phyloP scores from a whole-genome alignment of 768 basidiomycete species.

The Nidularia pulvinata region DNA sequence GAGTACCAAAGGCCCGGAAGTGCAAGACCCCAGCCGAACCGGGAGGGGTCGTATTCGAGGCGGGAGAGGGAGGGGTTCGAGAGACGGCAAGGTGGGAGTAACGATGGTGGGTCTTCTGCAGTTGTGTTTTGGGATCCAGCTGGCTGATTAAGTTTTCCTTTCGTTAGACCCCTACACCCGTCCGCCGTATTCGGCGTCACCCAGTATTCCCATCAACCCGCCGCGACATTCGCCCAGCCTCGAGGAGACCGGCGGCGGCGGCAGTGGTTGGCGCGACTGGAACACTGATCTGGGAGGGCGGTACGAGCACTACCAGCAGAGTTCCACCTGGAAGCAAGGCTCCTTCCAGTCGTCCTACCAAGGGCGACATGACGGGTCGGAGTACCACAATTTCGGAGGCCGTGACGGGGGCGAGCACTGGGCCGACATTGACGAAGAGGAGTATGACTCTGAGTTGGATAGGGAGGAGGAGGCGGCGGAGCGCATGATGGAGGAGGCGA shows the following conservation, averaged over 20 bases:
- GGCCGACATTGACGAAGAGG: conserved; percentile 50
- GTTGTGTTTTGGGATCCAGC: neutral
- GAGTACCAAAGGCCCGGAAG: conserved; percentile 25
- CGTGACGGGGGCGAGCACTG: conserved; percentile 66
- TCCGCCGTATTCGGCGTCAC: neutral
- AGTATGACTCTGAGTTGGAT: conserved; percentile 13
- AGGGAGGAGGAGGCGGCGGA: conserved; percentile 6
- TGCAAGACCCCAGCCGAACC: conserved; percentile 50
- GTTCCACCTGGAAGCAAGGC: conserved; percentile 92
- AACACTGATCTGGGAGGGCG: too few relatives aligned
- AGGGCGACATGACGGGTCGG: conserved; percentile 49
- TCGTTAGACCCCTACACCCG: too few relatives aligned
- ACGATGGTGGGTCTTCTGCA: too few relatives aligned
- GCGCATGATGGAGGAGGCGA: neutral
- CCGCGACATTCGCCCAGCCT: neutral
- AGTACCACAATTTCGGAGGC: conserved; percentile 15
- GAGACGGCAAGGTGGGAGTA: too few relatives aligned
- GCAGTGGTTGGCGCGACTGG: neutral
- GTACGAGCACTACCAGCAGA: conserved; percentile 35
- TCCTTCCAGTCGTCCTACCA: conserved; percentile 86
- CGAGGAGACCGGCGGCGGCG: neutral
- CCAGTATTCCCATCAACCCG: conserved; percentile 1
- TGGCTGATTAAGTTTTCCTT: neutral
- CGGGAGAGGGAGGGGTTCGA: conserved; percentile 40
- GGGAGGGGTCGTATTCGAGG: conserved; percentile 53